Conservation (phyloP, 1,139 yeast genomes). For the Magnusiomyces magnusii region DNA sequence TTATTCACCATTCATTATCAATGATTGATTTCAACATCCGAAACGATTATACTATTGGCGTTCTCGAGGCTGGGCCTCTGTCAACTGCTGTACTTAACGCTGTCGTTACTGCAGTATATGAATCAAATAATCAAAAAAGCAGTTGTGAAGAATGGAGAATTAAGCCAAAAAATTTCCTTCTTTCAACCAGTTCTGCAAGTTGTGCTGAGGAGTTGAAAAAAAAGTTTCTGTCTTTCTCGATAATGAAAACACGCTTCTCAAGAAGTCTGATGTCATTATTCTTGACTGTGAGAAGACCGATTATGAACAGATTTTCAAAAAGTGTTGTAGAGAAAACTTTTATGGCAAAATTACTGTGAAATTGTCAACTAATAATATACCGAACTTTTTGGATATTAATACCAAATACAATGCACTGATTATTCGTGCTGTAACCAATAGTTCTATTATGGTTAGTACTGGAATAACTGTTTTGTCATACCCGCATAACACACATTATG, state of each 20-base stretch:
- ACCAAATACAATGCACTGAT: slow-evolving; percentile 42
- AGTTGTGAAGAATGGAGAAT: slow-evolving; percentile 7
- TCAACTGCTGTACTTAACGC: slow-evolving; percentile 94
- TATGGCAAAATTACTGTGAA: slow-evolving; percentile 65
- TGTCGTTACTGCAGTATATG: slow-evolving; percentile 44
- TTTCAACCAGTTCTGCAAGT: slow-evolving; percentile 58
- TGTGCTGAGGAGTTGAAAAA: slow-evolving; percentile 43
- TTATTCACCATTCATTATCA: no score
- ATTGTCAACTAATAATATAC: slow-evolving; percentile 87
- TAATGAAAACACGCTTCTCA: slow-evolving; percentile 50
- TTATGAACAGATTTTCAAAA: slow-evolving; percentile 49
- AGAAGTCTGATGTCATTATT: slow-evolving; percentile 58
- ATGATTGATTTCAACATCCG: slow-evolving; percentile 15
- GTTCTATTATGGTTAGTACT: slow-evolving; percentile 83
- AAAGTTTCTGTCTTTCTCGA: slow-evolving; percentile 51
- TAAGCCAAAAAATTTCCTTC: slow-evolving; percentile 61
- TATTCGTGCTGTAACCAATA: slow-evolving; percentile 96
- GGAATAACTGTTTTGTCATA: slow-evolving; percentile 82
- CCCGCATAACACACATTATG: slow-evolving; percentile 38
- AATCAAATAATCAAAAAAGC: slow-evolving; percentile 25
- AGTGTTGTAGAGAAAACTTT: slow-evolving; percentile 38
- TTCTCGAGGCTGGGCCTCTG: slow-evolving; percentile 93
- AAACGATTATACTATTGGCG: slow-evolving; percentile 56
- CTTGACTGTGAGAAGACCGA: slow-evolving; percentile 84
- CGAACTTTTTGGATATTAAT: slow-evolving; percentile 52